Conservation (phyloP, 768 basidiomycete genomes). For the Flagelloscypha sp. region DNA sequence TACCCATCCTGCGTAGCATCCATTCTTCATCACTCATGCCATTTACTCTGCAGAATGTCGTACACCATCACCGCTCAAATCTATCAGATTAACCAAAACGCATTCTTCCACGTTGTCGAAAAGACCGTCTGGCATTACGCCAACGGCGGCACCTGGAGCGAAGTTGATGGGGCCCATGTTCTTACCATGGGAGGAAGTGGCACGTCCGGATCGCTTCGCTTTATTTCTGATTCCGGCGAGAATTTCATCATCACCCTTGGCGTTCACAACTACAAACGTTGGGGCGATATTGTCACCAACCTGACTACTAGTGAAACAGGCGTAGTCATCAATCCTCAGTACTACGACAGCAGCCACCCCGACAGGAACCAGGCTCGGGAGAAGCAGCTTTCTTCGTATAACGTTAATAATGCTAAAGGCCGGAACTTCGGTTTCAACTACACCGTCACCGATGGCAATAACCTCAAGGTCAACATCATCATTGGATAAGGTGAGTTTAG, state of each 20-base stretch:
- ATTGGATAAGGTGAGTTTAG: too few species aligned
- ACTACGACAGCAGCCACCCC: too few species aligned
- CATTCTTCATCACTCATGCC: too few species aligned
- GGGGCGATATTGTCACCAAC: constrained; percentile 30
- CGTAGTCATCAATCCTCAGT: constrained; percentile 18
- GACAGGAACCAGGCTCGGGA: too few species aligned
- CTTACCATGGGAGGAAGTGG: constrained; percentile 31
- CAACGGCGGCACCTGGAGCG: constrained; percentile 25
- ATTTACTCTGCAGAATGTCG: constrained; percentile 7
- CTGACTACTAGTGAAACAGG: constrained; percentile 17
- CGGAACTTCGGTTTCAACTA: neutral
- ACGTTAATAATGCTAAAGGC: constrained; percentile 1
- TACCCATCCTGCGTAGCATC: too few species aligned
- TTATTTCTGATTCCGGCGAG: constrained; percentile 21
- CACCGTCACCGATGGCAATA: neutral
- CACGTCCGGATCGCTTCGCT: constrained; percentile 29
- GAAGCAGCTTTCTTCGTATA: neutral
- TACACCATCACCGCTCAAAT: constrained; percentile 14
- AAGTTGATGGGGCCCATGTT: constrained; percentile 11
- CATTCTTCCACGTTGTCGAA: constrained; percentile 26
- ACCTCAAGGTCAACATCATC: too few species aligned
- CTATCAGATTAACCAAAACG: too few species aligned
- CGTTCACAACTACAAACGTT: constrained; percentile 29
- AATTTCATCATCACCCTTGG: constrained; percentile 26
- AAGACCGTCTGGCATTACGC: constrained; percentile 25